Conservation (phyloP, 192 early-diverging fungal species). For the Rhizoclosmatium sp. region DNA sequence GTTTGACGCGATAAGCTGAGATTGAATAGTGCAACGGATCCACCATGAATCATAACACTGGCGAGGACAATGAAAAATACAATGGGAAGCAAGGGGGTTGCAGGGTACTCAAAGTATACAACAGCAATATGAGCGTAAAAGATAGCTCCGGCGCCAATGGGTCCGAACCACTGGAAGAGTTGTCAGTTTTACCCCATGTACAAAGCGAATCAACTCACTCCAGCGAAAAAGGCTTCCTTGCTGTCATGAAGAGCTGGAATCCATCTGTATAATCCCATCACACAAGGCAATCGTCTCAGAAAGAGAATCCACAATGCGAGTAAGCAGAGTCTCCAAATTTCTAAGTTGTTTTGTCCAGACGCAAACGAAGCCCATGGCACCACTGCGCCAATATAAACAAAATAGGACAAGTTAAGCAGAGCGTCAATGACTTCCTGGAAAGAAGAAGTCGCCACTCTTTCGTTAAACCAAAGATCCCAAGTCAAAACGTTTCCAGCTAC, state of each 20-base stretch:
- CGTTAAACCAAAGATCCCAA: slow-evolving; percentile 79
- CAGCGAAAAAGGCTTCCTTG: slow-evolving; percentile 82
- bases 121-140: slow-evolving; percentile 63
- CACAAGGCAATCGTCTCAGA: slow-evolving; percentile 73
- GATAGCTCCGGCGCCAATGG: slow-evolving; percentile 76
- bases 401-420: slow-evolving; percentile 86
- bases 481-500: slow-evolving; percentile 38
- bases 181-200: not conserved
- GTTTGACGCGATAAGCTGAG: slow-evolving; percentile 21
- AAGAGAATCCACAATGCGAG: slow-evolving; percentile 69
- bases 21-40: slow-evolving; percentile 76
- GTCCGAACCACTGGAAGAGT: slow-evolving; percentile 80
- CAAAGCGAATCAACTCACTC: slow-evolving; percentile 32
- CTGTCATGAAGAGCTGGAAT: slow-evolving; percentile 76
- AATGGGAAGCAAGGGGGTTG: slow-evolving; percentile 36
- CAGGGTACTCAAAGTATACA: slow-evolving; percentile 31
- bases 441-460: slow-evolving; percentile 81
- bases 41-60: slow-evolving; percentile 86
- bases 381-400: slow-evolving; percentile 85
- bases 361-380: slow-evolving; percentile 78
- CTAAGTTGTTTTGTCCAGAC: slow-evolving; percentile 44
- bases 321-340: slow-evolving; percentile 75
- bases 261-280: slow-evolving; percentile 67
- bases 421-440: slow-evolving; percentile 92
- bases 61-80: slow-evolving; percentile 72